Conservation (phyloP, 192 early-diverging fungal genomes). For the Mycoemilia scoparia region DNA sequence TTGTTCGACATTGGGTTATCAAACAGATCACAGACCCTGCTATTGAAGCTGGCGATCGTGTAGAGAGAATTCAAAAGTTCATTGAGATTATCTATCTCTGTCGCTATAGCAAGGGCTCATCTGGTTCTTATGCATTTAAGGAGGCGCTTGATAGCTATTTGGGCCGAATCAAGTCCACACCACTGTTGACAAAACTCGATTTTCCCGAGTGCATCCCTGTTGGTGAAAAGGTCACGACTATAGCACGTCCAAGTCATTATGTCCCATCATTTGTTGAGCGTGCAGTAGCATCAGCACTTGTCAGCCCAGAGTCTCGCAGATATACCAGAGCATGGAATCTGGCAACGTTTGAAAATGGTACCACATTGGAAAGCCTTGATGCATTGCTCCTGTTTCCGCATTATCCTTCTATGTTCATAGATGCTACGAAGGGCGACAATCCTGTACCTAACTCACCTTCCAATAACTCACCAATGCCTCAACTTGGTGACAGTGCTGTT, state of each 20-base stretch:
- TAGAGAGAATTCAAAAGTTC: constrained; percentile 37
- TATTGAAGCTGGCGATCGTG: constrained; percentile 30
- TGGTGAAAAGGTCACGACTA: constrained; percentile 14
- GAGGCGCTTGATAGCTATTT: constrained; percentile 27
- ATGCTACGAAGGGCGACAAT: too few species aligned
- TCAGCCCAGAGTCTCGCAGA: constrained; percentile 48
- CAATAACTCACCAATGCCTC: neutral
- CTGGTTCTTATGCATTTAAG: constrained; percentile 21
- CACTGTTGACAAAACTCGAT: too few species aligned
- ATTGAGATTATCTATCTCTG: constrained; percentile 38
- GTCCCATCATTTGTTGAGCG: constrained; percentile 56
- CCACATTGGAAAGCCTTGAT: constrained; percentile 33
- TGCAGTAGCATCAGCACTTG: constrained; percentile 43
- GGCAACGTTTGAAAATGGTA: constrained; percentile 29
- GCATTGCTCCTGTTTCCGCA: constrained; percentile 29
- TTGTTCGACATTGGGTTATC: constrained; percentile 50
- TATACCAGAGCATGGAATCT: constrained; percentile 47
- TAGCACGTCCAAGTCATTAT: too few species aligned
- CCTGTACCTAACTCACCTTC: constrained; percentile 8
- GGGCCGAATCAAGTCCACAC: constrained; percentile 15
- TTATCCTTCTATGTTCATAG: too few species aligned
- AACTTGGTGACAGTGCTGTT: constrained; percentile 29
- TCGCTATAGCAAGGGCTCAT: constrained; percentile 21
- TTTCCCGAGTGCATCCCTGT: constrained; percentile 25
- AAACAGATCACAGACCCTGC: constrained; percentile 32